These are phyloP conservation scores for Eucalyptus dawsonii DNA, from an alignment of 345 rosid genomes.

Conservation along the genomic window DNA sequence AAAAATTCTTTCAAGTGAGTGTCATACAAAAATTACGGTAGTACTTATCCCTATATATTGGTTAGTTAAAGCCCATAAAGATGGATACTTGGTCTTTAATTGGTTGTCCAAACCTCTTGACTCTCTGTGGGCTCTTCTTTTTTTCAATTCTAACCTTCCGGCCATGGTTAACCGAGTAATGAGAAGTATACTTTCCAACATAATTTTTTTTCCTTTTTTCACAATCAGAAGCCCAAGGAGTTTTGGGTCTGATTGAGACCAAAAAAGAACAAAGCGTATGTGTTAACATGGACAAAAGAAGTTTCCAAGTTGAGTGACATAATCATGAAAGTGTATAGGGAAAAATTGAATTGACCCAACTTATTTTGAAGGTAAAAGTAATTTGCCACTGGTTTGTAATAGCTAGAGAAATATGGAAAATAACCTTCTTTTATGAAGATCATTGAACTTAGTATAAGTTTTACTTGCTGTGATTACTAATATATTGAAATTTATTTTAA, in stretches of 20 bases:
- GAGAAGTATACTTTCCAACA: neutral
- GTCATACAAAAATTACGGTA: fast-evolving
- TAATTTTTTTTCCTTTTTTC: fast-evolving
- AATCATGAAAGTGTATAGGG: no score
- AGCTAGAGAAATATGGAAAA: no score
- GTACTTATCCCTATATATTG: fast-evolving
- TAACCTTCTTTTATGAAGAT: neutral
- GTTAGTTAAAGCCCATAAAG: neutral
- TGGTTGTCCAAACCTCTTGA: neutral
- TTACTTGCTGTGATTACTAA: neutral
- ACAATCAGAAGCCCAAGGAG: fast-evolving
- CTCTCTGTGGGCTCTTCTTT: neutral
- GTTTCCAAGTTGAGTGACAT: no score
- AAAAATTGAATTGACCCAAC: neutral
- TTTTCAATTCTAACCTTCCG: fast-evolving
- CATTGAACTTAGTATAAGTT: neutral
- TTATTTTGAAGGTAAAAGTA: neutral
- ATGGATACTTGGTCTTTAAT: neutral
- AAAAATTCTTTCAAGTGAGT: no score
- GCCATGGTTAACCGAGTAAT: fast-evolving
- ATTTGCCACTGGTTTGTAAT: neutral
- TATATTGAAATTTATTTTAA: neutral
- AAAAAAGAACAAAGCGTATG: neutral
- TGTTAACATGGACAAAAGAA: neutral
- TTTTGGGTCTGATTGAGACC: neutral